Base-by-base conservation (phyloP, 148 eudicot species). In the Fagopyrum homotropicum region DNA sequence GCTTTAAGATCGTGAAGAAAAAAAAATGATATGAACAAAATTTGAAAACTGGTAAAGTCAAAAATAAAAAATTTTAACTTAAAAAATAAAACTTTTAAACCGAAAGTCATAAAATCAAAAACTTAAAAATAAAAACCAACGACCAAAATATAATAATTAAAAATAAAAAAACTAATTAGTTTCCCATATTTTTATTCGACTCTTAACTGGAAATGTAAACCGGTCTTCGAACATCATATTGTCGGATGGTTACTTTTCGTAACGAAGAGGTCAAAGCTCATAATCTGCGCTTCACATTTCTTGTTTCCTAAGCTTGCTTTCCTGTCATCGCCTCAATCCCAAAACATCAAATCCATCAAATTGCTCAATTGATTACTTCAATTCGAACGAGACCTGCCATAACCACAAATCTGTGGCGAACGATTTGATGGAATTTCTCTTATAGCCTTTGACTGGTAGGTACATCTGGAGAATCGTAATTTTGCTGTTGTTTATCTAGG, bases 191-290 rank as follows among this genome's bases (percentile, higher is more conserved):
- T 35, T 35, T 35, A 1, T 1, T 35, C 40, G 40, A 35, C 11
- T 52, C 12, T 4, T 6, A 59, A 22, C 7, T 35, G 1, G 64
- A n/a, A 2, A 61, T 2, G 4, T 43, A 43, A 29, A 61, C 68
- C 68, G 68, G 68, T 6, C 10, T 61, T 6, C 14, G 68, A 26
- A 43, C 19, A 61, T 4, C 10, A 29, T 4, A 61, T 9, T 61
- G 45, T 40, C 47, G 46, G 43, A 43, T 10, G 46, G 46, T 43
- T 40, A 17, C 17, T 66, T 40, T 40, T n/a, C 71, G 47, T 66
- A 43, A 40, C 46, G 47, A 46, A 66, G 71, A 66, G 71, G 71
- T 66, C 71, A 66, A 15, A 66, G 9, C 45, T 64, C 29, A 45
- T 30, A 11, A 10, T 30, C 45, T 35, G 45, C 22, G 3, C 17